Conservation (phyloP, 2,329 filamentous ascomycete genomes). For the Aspergillus arachidicola region DNA sequence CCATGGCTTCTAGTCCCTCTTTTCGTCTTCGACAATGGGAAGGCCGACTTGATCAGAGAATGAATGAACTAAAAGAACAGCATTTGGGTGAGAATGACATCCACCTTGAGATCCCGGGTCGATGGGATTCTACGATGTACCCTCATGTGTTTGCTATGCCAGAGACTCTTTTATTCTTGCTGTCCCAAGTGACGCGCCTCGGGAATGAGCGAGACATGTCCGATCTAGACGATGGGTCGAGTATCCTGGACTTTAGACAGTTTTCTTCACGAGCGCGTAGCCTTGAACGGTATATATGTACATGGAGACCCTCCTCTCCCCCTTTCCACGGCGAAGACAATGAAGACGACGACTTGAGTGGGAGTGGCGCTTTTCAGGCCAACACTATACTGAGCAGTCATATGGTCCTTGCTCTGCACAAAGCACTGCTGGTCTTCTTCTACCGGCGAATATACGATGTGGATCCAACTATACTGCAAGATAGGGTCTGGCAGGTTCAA, state of each 20-base stretch:
- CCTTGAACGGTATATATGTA: constrained; percentile 36
- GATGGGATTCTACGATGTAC: constrained; percentile 46
- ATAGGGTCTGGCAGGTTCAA: constrained; percentile 38
- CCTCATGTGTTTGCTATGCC: constrained; percentile 51
- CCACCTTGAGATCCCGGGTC: constrained; percentile 45
- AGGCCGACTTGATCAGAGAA: constrained; percentile 33
- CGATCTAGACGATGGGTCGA: constrained; percentile 16
- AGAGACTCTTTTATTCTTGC: constrained; percentile 44
- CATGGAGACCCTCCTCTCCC: constrained; percentile 15
- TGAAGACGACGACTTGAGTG: not conserved
- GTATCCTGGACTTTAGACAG: constrained; percentile 27
- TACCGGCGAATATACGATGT: constrained; percentile 49
- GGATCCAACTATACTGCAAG: constrained; percentile 45
- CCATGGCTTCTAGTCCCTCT: constrained; percentile 35
- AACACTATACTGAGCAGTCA: constrained; percentile 24
- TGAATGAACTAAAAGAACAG: constrained; percentile 35
- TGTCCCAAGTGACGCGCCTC: constrained; percentile 48
- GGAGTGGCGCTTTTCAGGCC: constrained; percentile 4
- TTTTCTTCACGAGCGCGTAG: constrained; percentile 37
- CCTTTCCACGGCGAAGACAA: constrained; percentile 3
- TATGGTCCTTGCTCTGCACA: constrained; percentile 45
- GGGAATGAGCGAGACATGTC: constrained; percentile 46
- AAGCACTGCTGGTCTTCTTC: constrained; percentile 50
- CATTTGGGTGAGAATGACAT: constrained; percentile 50
- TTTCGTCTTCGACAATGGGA: constrained; percentile 35